Conservation (phyloP, 1,284 basidiomycete species). For the Schizophyllum amplum region DNA sequence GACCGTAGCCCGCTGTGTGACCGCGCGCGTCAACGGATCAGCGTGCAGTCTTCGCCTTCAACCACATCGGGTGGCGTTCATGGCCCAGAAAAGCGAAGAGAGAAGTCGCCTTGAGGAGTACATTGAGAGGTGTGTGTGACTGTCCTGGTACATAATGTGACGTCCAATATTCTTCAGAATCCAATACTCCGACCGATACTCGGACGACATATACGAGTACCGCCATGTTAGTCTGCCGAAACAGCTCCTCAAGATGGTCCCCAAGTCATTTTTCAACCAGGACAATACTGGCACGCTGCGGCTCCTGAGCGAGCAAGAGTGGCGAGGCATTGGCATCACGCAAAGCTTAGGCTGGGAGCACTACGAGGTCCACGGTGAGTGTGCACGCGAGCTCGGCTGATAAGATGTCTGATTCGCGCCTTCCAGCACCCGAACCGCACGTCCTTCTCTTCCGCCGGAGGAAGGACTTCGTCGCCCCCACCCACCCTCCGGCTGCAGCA, state of each 20-base stretch:
- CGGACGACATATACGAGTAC: slow-evolving; percentile 80
- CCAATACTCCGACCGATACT: slow-evolving; percentile 78
- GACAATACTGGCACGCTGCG: slow-evolving; percentile 79
- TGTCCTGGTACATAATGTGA: slow-evolving; percentile 7
- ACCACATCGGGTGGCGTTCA: not conserved
- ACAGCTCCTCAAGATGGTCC: slow-evolving; percentile 77
- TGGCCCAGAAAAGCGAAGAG: slow-evolving; percentile 28
- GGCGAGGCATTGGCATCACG: slow-evolving; percentile 93
- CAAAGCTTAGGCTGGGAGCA: slow-evolving; percentile 97
- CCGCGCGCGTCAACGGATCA: slow-evolving; percentile 1
- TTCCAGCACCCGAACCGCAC: slow-evolving; percentile 77
- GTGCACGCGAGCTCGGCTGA: slow-evolving; percentile 1
- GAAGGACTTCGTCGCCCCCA: slow-evolving; percentile 39
- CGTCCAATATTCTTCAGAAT: slow-evolving; percentile 40
- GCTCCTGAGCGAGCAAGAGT: slow-evolving; percentile 81
- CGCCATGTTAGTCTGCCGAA: slow-evolving; percentile 91
- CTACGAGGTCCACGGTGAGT: slow-evolving; percentile 90
- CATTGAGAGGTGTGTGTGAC: slow-evolving; percentile 48
- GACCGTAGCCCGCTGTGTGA: slow-evolving; percentile 2
- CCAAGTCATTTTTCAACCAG: slow-evolving; percentile 72
- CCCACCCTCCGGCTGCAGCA: not conserved
- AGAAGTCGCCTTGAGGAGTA: slow-evolving; percentile 55
- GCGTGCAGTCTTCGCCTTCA: slow-evolving; percentile 7
- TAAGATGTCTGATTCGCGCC: slow-evolving; percentile 4
- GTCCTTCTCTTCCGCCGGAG: slow-evolving; percentile 73